Base-by-base conservation (phyloP, 1,284 basidiomycete species). In the Amylostereum chailletii region DNA sequence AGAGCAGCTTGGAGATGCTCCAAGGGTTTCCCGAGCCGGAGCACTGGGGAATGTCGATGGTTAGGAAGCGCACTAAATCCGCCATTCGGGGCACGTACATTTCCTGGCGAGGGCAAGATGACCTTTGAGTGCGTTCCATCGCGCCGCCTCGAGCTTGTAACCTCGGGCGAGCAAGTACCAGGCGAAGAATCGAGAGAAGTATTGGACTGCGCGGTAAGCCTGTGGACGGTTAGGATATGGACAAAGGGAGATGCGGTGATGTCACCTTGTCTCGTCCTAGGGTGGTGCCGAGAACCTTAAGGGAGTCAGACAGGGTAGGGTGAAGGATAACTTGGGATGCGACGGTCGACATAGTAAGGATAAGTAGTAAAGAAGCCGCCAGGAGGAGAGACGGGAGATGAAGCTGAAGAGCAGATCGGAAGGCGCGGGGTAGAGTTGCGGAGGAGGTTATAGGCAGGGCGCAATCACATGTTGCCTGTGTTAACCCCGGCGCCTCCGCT, bases 1-100 rank as follows among this genome's bases (percentile, higher is more conserved):
- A 97, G 71, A 27, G 92, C 93, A 2, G 92, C 83, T 67, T 99
- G 96, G 19, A 96, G 75, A 70, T 97, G 93, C 65, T 99, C 95
- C 55, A 96, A 60, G 32, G 94, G 94, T 69, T 97, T 96, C 60
- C 94, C 92, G 48, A 98, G 73, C 26, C 95, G 81, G 77, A 98
- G 77, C 47, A 97, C 94, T 96, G 61, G 5, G 34, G 10, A 38
- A 40, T 27, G 31, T 31, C 2, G 36, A 30, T 30, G 40, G 34
- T 27, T 10, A 7, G 31, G 43, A 32, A 9, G 19, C 9, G 45
- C 45, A 37, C 39, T 11, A 32, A 19, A 26, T 34, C 55, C 44
- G 31, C 46, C 34, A 39, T 26, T 46, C 45, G 32, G 40, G 30
- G 3, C 10, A 68, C 86, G 55, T 63, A 93, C 91, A 70, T 68